Evolutionary conservation across 1,284 basidiomycete species (phyloP).

Genomic region (Athelia psychrophila): DNA sequence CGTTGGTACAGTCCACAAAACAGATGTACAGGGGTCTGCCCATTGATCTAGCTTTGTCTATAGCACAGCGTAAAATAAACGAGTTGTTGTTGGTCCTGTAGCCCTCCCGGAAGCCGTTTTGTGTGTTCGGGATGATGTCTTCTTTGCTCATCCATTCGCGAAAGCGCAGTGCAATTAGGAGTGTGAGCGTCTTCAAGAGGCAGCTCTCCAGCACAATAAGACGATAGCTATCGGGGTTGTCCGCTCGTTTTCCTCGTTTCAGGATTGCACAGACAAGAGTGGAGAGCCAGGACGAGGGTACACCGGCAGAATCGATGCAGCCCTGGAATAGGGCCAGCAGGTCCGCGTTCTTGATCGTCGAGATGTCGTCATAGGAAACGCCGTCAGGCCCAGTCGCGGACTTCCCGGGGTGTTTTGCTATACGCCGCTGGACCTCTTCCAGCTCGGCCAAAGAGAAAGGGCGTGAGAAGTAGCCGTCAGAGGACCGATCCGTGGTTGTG

Average conservation of each 20-base stretch:
- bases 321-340: conserved; percentile 13
- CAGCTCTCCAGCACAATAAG: conserved; percentile 29
- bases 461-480: conserved; percentile 11
- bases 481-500: neutral
- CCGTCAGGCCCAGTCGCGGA: conserved; percentile 14
- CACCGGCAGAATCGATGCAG: conserved; percentile 14
- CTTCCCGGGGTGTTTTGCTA: neutral
- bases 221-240: conserved; percentile 21
- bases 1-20: too few species aligned
- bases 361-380: conserved; percentile 10
- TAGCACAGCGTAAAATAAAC: conserved; percentile 4
- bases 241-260: conserved; percentile 16
- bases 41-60: conserved; percentile 4
- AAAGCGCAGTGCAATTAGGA: conserved; percentile 16
- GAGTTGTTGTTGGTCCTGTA: conserved; percentile 3
- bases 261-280: conserved; percentile 21
- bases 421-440: conserved; percentile 8
- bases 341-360: conserved; percentile 11
- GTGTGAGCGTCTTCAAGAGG: conserved; percentile 26
- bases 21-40: conserved; percentile 7
- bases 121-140: conserved; percentile 3
- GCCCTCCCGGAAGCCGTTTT: conserved; percentile 4
- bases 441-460: conserved; percentile 16
- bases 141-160: conserved; percentile 8
- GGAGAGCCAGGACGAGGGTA: conserved; percentile 18